Evolutionary conservation across 495 filamentous ascomycete genomes (phyloP), one percentile per base, ranked within the genome.

Genomic region (Emericellopsis terricola): DNA sequence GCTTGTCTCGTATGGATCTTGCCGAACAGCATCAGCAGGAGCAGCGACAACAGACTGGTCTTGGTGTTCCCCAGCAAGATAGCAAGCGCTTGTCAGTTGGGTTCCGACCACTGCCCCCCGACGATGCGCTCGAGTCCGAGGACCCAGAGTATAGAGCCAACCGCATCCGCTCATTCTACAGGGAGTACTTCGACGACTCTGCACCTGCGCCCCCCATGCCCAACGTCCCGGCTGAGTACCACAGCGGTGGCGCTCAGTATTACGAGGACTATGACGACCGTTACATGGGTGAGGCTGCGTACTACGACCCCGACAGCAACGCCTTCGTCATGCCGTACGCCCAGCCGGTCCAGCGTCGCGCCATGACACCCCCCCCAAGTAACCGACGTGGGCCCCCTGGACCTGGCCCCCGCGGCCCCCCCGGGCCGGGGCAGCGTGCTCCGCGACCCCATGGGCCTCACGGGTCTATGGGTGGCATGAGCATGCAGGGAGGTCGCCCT

Each of bases 161-260:
- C 57, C 72, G 91, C 15, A 96, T 97, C 42, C 73, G 89, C 43
- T 96, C 91, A 16, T 97, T 97, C 60, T 97, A 97, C 60, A 94
- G 94, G 52, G 89, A 96, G 53, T 96, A 96, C 54, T 97, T 97
- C 40, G 89, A 97, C 35, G 86, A 93, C 16, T 74, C 69, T 14
- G 28, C 31, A 30, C 21, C 29, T 28, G 38, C 8, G 15, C 45
- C 36, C 31, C 8, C 46, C 34, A 11, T 48, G 44, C 19, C 38
- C 34, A 32, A 41, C 3, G 31, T 34, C 15, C 41, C 38, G 16
- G 33, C 41, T 11, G 41, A 47, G 13, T 34, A 40, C 40, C 35
- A 27, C 42, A 32, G 15, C n/a, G 52, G 48, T 29, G 56, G 62
- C 20, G 52, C 44, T 9, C 55, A 64, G 43, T 79, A 83, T 47